phyloP scores from a whole-genome alignment of 768 basidiomycete species.

The Boletus edulis region DNA sequence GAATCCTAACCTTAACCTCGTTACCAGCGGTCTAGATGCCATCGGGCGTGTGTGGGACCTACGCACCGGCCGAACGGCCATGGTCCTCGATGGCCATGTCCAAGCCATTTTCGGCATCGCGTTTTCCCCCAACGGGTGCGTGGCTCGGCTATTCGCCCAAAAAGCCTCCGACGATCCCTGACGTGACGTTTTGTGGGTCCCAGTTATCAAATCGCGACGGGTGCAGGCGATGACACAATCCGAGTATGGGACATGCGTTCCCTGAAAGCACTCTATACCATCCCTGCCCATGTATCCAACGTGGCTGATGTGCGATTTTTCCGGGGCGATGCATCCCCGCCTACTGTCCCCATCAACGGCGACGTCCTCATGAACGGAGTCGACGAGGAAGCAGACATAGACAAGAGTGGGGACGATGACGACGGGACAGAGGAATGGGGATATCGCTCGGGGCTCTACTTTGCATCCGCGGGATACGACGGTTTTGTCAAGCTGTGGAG shows the following conservation, averaged over 20 bases:
- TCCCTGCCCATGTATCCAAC: slow-evolving; percentile 93
- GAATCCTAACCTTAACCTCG: not conserved
- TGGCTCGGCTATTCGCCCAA: slow-evolving; percentile 2
- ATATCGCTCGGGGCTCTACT: slow-evolving; percentile 86
- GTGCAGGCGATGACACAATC: slow-evolving; percentile 95
- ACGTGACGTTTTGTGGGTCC: slow-evolving; percentile 8
- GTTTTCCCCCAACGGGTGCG: slow-evolving; percentile 95
- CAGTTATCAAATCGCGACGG: slow-evolving; percentile 97
- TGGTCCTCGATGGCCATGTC: slow-evolving; percentile 97
- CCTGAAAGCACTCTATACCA: slow-evolving; percentile 89
- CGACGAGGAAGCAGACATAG: slow-evolving; percentile 26
- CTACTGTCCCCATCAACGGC: slow-evolving; percentile 40
- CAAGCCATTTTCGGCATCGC: slow-evolving; percentile 87
- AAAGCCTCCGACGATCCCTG: slow-evolving; percentile 3
- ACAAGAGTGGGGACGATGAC: slow-evolving; percentile 28
- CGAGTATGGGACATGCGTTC: slow-evolving; percentile 98
- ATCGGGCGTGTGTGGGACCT: slow-evolving; percentile 98
- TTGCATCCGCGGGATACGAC: slow-evolving; percentile 93
- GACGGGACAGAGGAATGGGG: slow-evolving; percentile 58
- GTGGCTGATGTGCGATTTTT: slow-evolving; percentile 96
- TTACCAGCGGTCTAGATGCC: slow-evolving; percentile 83
- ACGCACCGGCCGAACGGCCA: slow-evolving; percentile 91
- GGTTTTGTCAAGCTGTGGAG: slow-evolving; percentile 95
- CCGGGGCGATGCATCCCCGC: slow-evolving; percentile 53
- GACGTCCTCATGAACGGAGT: slow-evolving; percentile 51